Evolutionary conservation across 108 stramenopile species (phyloP), one percentile per base, ranked within the genome.

Genomic region (Fragilariopsis cylindrus): DNA sequence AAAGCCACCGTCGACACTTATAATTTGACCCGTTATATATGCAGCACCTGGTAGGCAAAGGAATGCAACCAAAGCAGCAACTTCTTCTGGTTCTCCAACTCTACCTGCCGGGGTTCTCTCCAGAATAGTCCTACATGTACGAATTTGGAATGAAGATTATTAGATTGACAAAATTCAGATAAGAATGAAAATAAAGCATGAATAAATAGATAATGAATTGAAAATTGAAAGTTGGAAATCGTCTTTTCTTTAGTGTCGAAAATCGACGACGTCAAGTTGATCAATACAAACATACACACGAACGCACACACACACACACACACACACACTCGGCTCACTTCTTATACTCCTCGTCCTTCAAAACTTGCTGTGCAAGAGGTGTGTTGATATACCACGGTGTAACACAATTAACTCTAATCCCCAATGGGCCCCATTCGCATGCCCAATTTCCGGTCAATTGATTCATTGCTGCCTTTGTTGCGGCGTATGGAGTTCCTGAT

Each of bases 391-490:
- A 91, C 92, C 92, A 93, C 15, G 92, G 92, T 50, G 90, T 74
- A 4, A 93, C 92, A 57, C 92, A 91, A 65, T 93, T 93, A 0
- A 93, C 87, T 45, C 92, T 80, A 53, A 98, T 97, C n/a, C 94
- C 93, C 74, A 92, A 85, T 19, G 65, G 21, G 13, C 82, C 85
- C 85, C 85, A 86, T 78, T 98, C 98, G 69, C 97, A 97, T 13
- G 96, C 95, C 78, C 91, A 85, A 71, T 89, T 94, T 19, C 91
- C 90, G 2, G 98, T 96, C 41, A 98, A 64, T 82, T 97, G 97
- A 74, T 92, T 93, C 91, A 98, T 94, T n/a, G 98, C 98, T 7
- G 96, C 97, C 72, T 98, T 98, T 57, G 95, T 96, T 57, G 86
- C 71, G 30, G 87, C 95, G 75, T 90, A 90, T 39, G 82, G 83